Conservation (phyloP, 2,329 filamentous ascomycete genomes). For the Arthrobotrys sphaeroides region DNA sequence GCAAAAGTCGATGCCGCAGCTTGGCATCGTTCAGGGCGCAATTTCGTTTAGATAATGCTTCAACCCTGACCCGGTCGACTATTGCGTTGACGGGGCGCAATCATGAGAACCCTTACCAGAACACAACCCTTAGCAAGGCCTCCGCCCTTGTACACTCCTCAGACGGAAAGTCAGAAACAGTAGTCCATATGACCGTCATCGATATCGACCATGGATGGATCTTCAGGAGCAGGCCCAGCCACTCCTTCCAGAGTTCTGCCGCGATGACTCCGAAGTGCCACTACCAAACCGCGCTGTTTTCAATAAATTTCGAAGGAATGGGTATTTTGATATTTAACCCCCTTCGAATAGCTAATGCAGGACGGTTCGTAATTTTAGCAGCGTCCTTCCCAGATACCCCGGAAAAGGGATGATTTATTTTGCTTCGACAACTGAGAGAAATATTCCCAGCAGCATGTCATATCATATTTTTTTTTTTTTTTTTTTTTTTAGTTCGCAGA, state of each 20-base stretch:
- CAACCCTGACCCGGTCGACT: slow-evolving; percentile 26
- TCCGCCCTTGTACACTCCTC: slow-evolving; percentile 16
- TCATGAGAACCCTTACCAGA: slow-evolving; percentile 33
- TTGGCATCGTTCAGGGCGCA: slow-evolving; percentile 44
- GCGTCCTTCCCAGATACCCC: slow-evolving; percentile 12
- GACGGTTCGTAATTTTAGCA: slow-evolving; percentile 45
- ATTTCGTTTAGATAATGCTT: slow-evolving; percentile 45
- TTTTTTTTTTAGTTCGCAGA: not conserved
- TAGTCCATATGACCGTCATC: slow-evolving; percentile 37
- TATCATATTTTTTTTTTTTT: slow-evolving; percentile 7
- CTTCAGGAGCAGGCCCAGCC: slow-evolving; percentile 29
- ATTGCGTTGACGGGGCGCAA: slow-evolving; percentile 49
- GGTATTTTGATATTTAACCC: slow-evolving; percentile 33
- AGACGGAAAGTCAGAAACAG: slow-evolving; percentile 38
- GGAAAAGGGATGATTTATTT: slow-evolving; percentile 31
- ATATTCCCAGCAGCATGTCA: slow-evolving; percentile 22
- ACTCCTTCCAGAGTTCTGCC: slow-evolving; percentile 45
- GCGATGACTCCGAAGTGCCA: slow-evolving; percentile 45
- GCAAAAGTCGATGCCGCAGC: slow-evolving; percentile 41
- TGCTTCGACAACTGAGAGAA: slow-evolving; percentile 15
- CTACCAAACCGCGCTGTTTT: slow-evolving; percentile 14
- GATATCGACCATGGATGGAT: slow-evolving; percentile 42
- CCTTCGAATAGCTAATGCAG: slow-evolving; percentile 33
- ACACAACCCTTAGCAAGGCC: slow-evolving; percentile 13
- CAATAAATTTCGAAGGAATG: slow-evolving; percentile 20